Evolutionary conservation across 176 grass and related monocot genomes (phyloP).

Genomic region (Bothriochloa decipiens): DNA sequence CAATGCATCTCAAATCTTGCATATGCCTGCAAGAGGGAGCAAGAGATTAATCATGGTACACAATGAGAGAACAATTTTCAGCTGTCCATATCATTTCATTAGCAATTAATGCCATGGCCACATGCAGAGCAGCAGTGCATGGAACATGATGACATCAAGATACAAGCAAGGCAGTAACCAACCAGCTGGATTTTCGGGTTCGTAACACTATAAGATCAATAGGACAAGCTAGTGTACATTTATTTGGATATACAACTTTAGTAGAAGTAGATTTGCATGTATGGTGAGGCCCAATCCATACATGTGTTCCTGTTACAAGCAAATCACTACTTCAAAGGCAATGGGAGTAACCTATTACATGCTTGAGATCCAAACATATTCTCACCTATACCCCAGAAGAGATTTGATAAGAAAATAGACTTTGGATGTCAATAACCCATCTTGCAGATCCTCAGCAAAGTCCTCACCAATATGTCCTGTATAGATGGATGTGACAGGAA

Average conservation of each 20-base stretch:
- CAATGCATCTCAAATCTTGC: constrained; percentile 76
- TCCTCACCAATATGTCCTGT: constrained; percentile 60
- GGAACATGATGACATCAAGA: background rate
- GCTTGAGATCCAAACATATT: background rate
- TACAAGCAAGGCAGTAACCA: background rate
- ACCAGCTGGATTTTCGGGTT: background rate
- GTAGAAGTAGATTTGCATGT: background rate
- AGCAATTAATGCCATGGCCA: background rate
- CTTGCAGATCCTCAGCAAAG: constrained; percentile 42
- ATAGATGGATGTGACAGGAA: background rate
- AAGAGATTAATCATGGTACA: background rate
- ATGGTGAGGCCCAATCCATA: background rate
- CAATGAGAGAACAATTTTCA: background rate
- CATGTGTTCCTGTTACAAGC: background rate
- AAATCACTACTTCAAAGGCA: constrained; percentile 22
- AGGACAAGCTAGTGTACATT: background rate
- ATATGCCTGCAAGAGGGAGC: constrained; percentile 49
- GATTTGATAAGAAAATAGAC: constrained; percentile 63
- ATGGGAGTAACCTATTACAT: constrained; percentile 5
- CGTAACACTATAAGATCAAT: background rate
- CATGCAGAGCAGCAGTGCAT: background rate
- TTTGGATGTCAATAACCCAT: constrained; percentile 66
- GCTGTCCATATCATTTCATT: background rate
- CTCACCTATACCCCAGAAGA: constrained; percentile 71
- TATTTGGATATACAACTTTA: background rate